Base-by-base conservation (phyloP, 805 yeast species). In the Ogataea populi-albae region DNA sequence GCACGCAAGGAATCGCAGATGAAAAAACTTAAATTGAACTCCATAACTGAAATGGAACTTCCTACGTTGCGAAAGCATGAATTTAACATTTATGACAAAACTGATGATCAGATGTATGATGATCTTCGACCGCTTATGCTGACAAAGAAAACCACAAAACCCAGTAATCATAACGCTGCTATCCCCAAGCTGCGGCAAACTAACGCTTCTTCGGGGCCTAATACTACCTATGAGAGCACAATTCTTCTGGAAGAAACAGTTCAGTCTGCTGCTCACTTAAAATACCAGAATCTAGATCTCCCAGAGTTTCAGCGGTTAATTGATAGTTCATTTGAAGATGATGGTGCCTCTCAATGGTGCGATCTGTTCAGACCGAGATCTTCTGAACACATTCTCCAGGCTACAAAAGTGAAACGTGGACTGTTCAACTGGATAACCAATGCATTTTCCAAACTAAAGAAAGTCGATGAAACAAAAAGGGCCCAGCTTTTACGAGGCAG, bases 351-450 rank as follows among this genome's bases (percentile, higher is more conserved):
- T 5, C 62, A 51, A 30, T 71, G 75, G 76, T 59, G 66, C 38
- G 71, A 68, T 44, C 47, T 57, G n/a, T 73, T 71, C 45, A 59
- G 57, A 35, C 79, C 80, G 2, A 41, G 40, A 3, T 28, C 43
- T 1, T 52, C 62, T 17, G 41, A 47, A 2, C 63, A 68, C 6
- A 56, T 71, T 25, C 44, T 73, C 22, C 59, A 71, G 29, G 43
- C 62, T 6, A 26, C 37, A 1, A 32, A 42, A 1, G 49, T 55
- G 14, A 52, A 55, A 12, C 28, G 20, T 1, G 49, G 46, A 1
- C 49, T 73, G 1, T 47, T 51, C 17, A 36, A 44, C 8, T 75
- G 79, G 79, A 42, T 75, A 2, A 26, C 39, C 3, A 58, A 62
- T 15, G 56, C 75, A 2, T 75, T 72, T 39, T 40, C 37, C 3